These are phyloP conservation scores for Paecilomyces fulvus DNA, from an alignment of 2,329 filamentous ascomycete genomes.

Conservation along the genomic window DNA sequence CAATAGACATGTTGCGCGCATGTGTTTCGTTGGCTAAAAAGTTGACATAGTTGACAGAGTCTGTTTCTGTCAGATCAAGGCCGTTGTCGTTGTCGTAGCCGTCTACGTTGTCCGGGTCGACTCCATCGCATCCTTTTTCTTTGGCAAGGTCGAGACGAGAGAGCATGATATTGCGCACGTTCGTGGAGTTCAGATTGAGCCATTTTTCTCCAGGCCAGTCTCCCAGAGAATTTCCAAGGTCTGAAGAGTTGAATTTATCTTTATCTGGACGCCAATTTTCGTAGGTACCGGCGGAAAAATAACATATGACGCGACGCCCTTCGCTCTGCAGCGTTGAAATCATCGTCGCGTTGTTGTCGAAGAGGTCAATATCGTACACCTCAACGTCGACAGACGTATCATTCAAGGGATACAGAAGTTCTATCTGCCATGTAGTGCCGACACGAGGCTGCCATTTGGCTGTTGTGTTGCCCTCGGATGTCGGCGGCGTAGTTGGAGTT, in stretches of 20 bases:
- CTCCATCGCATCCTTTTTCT: slow-evolving; percentile 57
- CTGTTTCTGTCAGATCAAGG: slow-evolving; percentile 47
- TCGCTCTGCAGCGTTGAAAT: slow-evolving; percentile 42
- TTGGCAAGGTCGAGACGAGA: slow-evolving; percentile 50
- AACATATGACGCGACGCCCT: slow-evolving; percentile 60
- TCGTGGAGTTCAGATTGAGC: slow-evolving; percentile 50
- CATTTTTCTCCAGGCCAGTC: slow-evolving; percentile 62
- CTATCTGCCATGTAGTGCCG: slow-evolving; percentile 54
- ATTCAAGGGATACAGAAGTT: slow-evolving; percentile 38
- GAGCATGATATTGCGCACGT: slow-evolving; percentile 58
- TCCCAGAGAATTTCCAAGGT: slow-evolving; percentile 51
- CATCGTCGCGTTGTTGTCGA: slow-evolving; percentile 41
- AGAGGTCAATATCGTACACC: slow-evolving; percentile 56
- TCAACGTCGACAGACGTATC: slow-evolving; percentile 43
- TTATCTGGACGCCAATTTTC: slow-evolving; percentile 56
- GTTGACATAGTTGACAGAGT: slow-evolving; percentile 51
- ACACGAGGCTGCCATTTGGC: slow-evolving; percentile 46
- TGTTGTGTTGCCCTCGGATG: slow-evolving; percentile 11
- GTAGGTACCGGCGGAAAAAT: slow-evolving; percentile 64
- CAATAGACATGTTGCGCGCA: slow-evolving; percentile 50
- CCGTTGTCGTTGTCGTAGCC: slow-evolving; percentile 58
- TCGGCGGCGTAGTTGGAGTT: slow-evolving; percentile 13
- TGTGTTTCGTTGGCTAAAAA: slow-evolving; percentile 52
- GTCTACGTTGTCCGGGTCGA: slow-evolving; percentile 66
- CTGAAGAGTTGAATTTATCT: slow-evolving; percentile 43